Evolutionary conservation across 257 asterid genomes (phyloP).

Genomic region (Forsythia viridissima): DNA sequence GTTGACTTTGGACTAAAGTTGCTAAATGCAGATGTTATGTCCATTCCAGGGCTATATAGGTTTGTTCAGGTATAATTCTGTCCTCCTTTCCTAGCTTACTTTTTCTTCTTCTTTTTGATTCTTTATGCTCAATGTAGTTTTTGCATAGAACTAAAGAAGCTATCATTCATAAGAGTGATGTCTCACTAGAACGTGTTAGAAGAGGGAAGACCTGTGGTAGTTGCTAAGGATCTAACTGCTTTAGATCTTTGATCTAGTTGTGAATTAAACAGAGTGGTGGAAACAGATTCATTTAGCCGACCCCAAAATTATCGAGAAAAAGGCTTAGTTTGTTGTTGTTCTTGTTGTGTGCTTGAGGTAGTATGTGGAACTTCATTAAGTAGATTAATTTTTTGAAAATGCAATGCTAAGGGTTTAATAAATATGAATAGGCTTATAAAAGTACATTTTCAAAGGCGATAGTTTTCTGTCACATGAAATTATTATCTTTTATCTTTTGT

Average conservation of each 20-base stretch:
- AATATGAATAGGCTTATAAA: no score
- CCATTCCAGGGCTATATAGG: slow-evolving; percentile 88
- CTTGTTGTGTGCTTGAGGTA: background rate
- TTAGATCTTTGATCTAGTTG: background rate
- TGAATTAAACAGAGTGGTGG: background rate
- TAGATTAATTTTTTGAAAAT: background rate
- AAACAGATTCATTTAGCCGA: background rate
- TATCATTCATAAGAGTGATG: no score
- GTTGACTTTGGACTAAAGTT: slow-evolving; percentile 96
- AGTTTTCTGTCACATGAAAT: no score
- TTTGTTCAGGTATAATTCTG: slow-evolving; percentile 67
- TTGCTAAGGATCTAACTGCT: background rate
- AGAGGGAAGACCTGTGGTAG: background rate
- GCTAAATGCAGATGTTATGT: slow-evolving; percentile 89
- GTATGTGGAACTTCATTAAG: background rate
- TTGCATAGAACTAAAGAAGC: no score
- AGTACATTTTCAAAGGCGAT: no score
- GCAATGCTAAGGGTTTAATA: background rate
- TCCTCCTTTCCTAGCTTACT: background rate
- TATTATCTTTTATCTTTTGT: no score
- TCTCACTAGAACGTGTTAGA: no score
- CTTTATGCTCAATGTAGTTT: no score
- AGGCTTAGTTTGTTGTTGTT: background rate
- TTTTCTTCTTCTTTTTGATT: no score
- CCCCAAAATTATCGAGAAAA: background rate